A percentile compares a stretch with the other conserved stretches of the same genome.
These are phyloP conservation scores for Citrullus colocynthis DNA, from an alignment of 306 rosid genomes.

Conservation along the genomic window DNA sequence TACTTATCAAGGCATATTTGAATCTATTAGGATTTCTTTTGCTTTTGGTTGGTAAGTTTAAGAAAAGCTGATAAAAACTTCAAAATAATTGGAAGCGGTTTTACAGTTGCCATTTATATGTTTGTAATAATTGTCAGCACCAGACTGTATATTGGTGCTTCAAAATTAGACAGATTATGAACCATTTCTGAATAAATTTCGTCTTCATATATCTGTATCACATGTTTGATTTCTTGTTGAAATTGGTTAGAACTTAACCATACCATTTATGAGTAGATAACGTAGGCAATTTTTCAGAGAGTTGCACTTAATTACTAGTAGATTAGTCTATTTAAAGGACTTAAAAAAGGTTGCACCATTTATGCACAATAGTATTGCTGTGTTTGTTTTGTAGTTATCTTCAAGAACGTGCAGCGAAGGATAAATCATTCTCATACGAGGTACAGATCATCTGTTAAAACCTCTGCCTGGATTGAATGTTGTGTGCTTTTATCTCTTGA, in stretches of 20 bases:
- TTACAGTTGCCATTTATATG: not conserved
- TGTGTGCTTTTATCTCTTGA: not conserved
- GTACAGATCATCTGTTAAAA: slow-evolving; percentile 25
- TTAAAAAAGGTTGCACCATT: not conserved
- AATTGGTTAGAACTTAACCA: not conserved
- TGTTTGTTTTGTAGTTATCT: slow-evolving; percentile 60
- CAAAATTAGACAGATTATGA: not conserved
- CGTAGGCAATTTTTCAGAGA: not conserved
- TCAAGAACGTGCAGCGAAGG: slow-evolving; percentile 61
- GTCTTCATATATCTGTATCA: not conserved
- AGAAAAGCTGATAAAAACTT: not conserved
- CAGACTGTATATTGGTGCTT: not conserved
- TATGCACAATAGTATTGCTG: slow-evolving; percentile 3
- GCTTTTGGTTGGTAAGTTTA: not conserved
- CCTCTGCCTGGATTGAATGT: not conserved
- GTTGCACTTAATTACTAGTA: not conserved
- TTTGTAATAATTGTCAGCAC: not conserved
- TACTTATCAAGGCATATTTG: not conserved
- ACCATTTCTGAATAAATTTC: not conserved
- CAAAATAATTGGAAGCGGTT: not conserved
- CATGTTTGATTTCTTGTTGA: not conserved
- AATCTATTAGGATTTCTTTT: not conserved
- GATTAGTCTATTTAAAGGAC: not conserved
- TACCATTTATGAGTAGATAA: not conserved
- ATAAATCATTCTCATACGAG: slow-evolving; percentile 80